Percentiles rank a stretch among this genome's conserved stretches.
These are phyloP conservation scores for Lentinula edodes DNA, from an alignment of 768 basidiomycete species.

Conservation along the genomic window DNA sequence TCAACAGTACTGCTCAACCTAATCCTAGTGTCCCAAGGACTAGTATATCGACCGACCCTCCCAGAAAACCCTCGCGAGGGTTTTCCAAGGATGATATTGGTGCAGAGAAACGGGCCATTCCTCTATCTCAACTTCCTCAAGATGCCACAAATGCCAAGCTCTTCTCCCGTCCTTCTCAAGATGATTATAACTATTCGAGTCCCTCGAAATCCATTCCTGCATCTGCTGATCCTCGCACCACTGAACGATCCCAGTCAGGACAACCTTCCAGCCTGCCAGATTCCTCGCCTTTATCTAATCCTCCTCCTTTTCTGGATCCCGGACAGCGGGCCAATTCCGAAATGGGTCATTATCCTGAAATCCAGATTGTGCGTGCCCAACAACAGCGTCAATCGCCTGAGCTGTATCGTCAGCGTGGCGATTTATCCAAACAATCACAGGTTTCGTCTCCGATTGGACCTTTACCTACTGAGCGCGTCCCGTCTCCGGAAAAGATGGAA, in stretches of 20 bases:
- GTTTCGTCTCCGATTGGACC: constrained; percentile 40
- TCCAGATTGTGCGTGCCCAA: constrained; percentile 30
- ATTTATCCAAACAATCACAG: constrained; percentile 39
- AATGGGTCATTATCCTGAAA: constrained; percentile 74
- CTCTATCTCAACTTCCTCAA: constrained; percentile 49
- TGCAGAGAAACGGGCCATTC: constrained; percentile 45
- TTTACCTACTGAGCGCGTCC: constrained; percentile 42
- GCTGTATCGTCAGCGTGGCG: constrained; percentile 43
- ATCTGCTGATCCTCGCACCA: constrained; percentile 33
- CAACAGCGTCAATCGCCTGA: constrained; percentile 50
- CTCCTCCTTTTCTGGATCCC: constrained; percentile 32
- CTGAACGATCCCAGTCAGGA: constrained; percentile 35
- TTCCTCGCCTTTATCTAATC: constrained; percentile 58
- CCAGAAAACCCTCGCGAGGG: constrained; percentile 33
- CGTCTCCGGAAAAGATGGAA: constrained; percentile 52
- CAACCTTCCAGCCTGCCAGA: constrained; percentile 47
- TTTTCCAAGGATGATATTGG: constrained; percentile 57
- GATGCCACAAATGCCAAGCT: constrained; percentile 56
- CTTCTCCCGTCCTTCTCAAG: constrained; percentile 39
- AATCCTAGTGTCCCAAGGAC: constrained; percentile 45
- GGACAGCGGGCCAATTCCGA: constrained; percentile 71
- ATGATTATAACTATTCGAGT: constrained; percentile 39
- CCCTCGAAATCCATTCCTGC: constrained; percentile 50
- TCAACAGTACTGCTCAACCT: constrained; percentile 18
- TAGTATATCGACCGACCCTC: constrained; percentile 37